Base-by-base conservation (phyloP, 148 eudicot genomes). In the Camellia granthamiana region DNA sequence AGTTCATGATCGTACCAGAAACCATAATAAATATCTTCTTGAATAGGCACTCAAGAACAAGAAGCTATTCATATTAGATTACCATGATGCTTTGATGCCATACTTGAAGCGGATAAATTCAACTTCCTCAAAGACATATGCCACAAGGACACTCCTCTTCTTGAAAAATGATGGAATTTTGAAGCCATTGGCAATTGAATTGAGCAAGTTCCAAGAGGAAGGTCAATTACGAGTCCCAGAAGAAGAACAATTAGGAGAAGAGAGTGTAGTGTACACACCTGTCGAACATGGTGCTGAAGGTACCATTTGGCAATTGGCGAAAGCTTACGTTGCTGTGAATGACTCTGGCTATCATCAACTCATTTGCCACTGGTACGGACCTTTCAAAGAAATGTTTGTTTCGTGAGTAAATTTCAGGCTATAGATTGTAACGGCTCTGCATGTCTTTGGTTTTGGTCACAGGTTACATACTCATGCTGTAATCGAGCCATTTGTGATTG, bases 341-440 rank as follows among this genome's bases (percentile, higher is more conserved):
- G 98, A 94, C 81, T 88, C 92, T 13, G 93, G 97, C 30, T 70
- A 81, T 79, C 98, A 94, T 87, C 98, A 94, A 82, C 91, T 94
- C 59, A 77, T 89, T 51, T 86, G 93, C 78, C 98, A 94, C 92
- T 94, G 98, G 98, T 94, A 94, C 19, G 47, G 19, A 42, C 16
- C 76, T 68, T 52, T 58, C 76, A 64, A 52, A 59, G 13, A 77
- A 77, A 15, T 2, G 6, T n/a, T 7, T n/a, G 46, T 38, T 61
- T 64, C 52, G 14, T 18, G 18, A 42, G 30, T 43, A 54, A 38
- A 64, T 62, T 41, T 43, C 5, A 43, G 18, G 78, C 56, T 72
- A 41, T 14, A 60, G 12, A 23, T 15, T 80, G 47, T 3, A 23
- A 69, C 66, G 61, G 43, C 81, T 69, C 16, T 69, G 23, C 56